These are phyloP conservation scores for Amanita bisporigera DNA, from an alignment of 1,284 basidiomycete genomes.

Conservation along the genomic window DNA sequence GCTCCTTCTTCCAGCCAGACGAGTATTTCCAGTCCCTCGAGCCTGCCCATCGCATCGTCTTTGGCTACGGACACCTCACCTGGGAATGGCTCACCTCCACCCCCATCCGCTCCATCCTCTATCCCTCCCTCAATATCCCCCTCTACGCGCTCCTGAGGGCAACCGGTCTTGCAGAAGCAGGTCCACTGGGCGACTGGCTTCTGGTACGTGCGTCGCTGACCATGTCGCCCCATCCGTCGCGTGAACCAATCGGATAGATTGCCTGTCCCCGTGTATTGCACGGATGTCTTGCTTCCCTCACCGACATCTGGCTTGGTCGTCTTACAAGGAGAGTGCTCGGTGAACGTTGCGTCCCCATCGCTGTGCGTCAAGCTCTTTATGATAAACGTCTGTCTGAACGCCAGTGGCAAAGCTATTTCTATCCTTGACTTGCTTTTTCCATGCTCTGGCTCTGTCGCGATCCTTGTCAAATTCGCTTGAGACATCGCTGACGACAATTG, in stretches of 20 bases:
- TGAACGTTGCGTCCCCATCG: constrained; percentile 59
- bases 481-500: constrained; percentile 82
- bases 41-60: constrained; percentile 87
- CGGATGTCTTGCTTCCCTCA: constrained; percentile 78
- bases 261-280: constrained; percentile 79
- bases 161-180: constrained; percentile 53
- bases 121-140: constrained; percentile 79
- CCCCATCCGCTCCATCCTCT: constrained; percentile 76
- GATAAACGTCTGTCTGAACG: not conserved
- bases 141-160: constrained; percentile 75
- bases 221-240: not conserved
- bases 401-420: constrained; percentile 67
- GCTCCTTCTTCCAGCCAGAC: constrained; percentile 96
- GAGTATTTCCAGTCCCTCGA: constrained; percentile 97
- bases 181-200: constrained; percentile 48
- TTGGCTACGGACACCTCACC: constrained; percentile 90
- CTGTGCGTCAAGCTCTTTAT: constrained; percentile 57
- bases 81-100: constrained; percentile 91
- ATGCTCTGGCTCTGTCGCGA: constrained; percentile 83
- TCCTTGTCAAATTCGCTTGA: constrained; percentile 95
- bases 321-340: constrained; percentile 70
- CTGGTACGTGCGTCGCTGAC: constrained; percentile 58
- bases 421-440: constrained; percentile 87
- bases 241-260: constrained; percentile 49
- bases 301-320: constrained; percentile 77